A percentile compares a stretch with the other conserved stretches of the same genome.
Conservation (phyloP, 768 basidiomycete genomes). For the Pholiota molesta region DNA sequence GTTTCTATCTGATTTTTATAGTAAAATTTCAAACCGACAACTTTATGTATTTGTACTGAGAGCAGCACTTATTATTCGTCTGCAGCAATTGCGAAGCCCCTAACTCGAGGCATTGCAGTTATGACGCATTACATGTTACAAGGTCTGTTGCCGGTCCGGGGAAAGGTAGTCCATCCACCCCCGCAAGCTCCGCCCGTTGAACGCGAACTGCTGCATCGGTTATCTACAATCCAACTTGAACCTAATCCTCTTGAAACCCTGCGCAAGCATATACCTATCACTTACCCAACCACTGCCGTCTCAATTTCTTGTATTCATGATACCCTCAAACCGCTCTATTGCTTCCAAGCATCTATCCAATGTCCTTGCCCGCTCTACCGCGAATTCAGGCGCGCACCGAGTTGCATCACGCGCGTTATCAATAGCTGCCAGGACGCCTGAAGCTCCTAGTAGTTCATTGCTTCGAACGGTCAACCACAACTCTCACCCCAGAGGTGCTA, state of each 20-base stretch:
- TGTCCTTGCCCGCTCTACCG: slow-evolving; percentile 19
- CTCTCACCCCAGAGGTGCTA: background rate
- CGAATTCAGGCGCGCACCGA: slow-evolving; percentile 11
- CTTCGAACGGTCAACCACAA: background rate
- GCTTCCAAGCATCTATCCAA: slow-evolving; percentile 30
- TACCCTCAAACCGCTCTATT: slow-evolving; percentile 39
- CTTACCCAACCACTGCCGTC: background rate
- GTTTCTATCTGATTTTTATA: slow-evolving; percentile 9
- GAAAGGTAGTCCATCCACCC: background rate
- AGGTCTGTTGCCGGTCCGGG: background rate
- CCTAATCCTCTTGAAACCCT: too few species aligned
- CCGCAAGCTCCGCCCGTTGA: background rate
- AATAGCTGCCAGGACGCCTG: background rate
- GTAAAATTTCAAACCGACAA: background rate
- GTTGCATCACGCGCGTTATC: slow-evolving; percentile 20
- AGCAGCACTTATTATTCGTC: background rate
- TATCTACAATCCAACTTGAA: background rate
- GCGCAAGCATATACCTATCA: background rate
- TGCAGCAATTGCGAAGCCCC: background rate
- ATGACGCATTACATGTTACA: background rate
- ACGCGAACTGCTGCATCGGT: background rate
- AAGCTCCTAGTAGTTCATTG: background rate
- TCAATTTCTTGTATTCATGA: slow-evolving; percentile 26
- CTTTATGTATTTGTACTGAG: background rate
- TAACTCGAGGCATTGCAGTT: background rate